Evolutionary conservation across 2,329 filamentous ascomycete species (phyloP), one percentile per base, ranked within the genome.

Genomic region (Aspergillus persii): DNA sequence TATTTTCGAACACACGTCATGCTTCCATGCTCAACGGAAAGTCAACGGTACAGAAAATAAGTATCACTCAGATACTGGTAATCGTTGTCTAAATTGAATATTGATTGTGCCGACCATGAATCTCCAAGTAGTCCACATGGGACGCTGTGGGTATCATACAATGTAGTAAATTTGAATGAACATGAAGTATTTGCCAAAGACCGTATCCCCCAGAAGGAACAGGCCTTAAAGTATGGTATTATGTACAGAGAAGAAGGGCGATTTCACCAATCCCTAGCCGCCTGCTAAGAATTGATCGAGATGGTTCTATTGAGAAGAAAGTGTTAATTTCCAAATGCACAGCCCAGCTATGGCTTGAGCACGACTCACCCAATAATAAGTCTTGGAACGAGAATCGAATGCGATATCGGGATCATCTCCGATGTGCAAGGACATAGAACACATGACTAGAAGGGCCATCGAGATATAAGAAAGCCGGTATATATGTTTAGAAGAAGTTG

Each of bases 401-500:
- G 1, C 4, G 15, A 41, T 15, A 41, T 8, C 36, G 1, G 36
- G 3, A 41, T 4, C 33, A 36, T 15, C 12, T 41, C 36, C 15
- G 15, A 41, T 41, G 12, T 41, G 12, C 15, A 23, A 23, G 2
- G 36, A 18, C n/a, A 18, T 23, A 26, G 18, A 30, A 46, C 36
- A n/a, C 36, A 41, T 11, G 15, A 41, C 36, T 15, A 15, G 3
- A 2, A 41, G 4, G n/a, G 36, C 36, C 36, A 41, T n/a, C 15
- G 36, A 15, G 36, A n/a, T 7, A 41, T 46, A 36, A 33, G 5
- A 2, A 36, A 33, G 5, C 1, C 15, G 29, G 46, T 11, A 12
- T 53, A 8, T 1, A 36, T 12, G 11, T 8, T 64, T 61, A 74
- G 51, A 72, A 74, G 56, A 74, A 74, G 58, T 68, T 71, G 36